Percentiles rank a stretch among this genome's conserved stretches.
Evolutionary conservation across 2,329 filamentous ascomycete genomes (phyloP).

Genomic region (Elsinoe necatrix): DNA sequence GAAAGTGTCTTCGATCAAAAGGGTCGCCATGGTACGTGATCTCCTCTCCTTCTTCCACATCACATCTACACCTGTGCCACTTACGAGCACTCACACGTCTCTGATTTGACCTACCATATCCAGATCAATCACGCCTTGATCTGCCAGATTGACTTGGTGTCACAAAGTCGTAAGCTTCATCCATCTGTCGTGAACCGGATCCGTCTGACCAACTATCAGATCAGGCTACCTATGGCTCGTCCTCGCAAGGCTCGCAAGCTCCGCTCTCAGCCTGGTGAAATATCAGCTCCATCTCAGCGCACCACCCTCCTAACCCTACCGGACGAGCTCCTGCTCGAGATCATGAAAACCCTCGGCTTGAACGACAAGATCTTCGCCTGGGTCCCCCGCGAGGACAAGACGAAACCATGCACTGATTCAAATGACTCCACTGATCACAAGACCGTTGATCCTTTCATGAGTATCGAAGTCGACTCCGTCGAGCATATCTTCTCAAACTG

Average conservation of each 20-base stretch:
- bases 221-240: not conserved
- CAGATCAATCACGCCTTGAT: not conserved
- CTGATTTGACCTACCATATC: not conserved
- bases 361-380: not conserved
- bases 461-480: not conserved
- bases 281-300: no score
- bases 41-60: not conserved
- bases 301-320: not conserved
- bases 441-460: not conserved
- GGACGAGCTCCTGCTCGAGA: not conserved
- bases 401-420: not conserved
- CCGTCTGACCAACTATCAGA: no score
- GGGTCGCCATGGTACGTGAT: not conserved
- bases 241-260: not conserved
- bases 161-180: no score
- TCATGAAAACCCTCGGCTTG: not conserved
- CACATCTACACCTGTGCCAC: not conserved
- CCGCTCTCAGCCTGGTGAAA: no score
- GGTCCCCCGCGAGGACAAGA: not conserved
- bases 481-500: not conserved
- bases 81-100: not conserved
- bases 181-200: no score
- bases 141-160: no score
- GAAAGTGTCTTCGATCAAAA: not conserved
- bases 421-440: not conserved